Base-by-base conservation (phyloP, 345 rosid genomes). In the Sonneratia alba region DNA sequence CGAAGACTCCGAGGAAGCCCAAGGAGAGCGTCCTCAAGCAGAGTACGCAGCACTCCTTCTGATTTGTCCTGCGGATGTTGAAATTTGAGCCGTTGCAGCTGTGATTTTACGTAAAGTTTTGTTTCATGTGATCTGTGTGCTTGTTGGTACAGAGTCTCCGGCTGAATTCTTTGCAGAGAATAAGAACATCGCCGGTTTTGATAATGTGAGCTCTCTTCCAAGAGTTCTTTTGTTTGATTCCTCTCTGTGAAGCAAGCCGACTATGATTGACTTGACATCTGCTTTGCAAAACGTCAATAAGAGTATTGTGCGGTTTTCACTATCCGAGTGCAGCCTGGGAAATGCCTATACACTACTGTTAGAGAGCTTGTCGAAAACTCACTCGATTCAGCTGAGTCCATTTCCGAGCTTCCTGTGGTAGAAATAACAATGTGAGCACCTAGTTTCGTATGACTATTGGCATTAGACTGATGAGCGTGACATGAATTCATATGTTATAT, bases 91-190 rank as follows among this genome's bases (percentile, higher is more conserved):
- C 61, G 49, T 56, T 21, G 36, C 9, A 66, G 62, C 34, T n/a
- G 32, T 73, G 42, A n/a, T n/a, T 48, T 36, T 47, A 34, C 67
- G 18, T 63, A 74, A 16, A 66, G 59, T 64, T 22, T 34, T 5
- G 43, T 67, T 13, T 49, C 36, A 38, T 43, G 49, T 69, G 18
- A 16, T 40, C 69, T 65, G 55, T 10, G 71, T 62, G 59, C 22
- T 32, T 67, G 16, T 77, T 74, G 59, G 62, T 76, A 86, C 91
- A 94, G 97, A 91, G 86, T 94, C 97, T 74, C 98, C 96, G 21
- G 98, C 97, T 37, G 98, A 94, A 80, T 94, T 94, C 82, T 94
- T 94, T 65, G 98, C 98, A 9, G 98, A 94, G 87, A 94, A 91
- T 83, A 91, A 94, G 85, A 94, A 94, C 81, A 90, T 94, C 69